These are phyloP conservation scores for Kappamyces sp. DNA, from an alignment of 192 early-diverging fungal genomes.

Conservation along the genomic window DNA sequence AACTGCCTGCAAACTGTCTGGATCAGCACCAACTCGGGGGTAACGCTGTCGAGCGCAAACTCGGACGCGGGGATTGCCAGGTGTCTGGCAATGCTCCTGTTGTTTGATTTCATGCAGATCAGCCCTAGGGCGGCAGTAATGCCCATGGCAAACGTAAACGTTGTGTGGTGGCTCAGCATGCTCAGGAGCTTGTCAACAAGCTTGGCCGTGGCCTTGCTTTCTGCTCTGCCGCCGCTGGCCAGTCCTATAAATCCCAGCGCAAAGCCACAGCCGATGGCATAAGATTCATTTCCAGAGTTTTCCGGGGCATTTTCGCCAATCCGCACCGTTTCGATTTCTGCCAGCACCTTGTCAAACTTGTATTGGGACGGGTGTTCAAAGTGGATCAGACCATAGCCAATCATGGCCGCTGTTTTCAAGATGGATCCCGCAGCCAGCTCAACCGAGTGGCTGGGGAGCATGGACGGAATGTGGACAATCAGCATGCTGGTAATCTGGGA, in stretches of 20 bases:
- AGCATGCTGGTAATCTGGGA: slow-evolving; percentile 59
- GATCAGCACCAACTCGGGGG: slow-evolving; percentile 68
- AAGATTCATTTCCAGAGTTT: slow-evolving; percentile 15
- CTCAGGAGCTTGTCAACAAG: neutral
- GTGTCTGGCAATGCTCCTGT: slow-evolving; percentile 54
- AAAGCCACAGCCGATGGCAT: slow-evolving; percentile 55
- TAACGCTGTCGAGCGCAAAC: slow-evolving; percentile 58
- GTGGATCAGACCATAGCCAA: slow-evolving; percentile 74
- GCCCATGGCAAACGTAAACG: slow-evolving; percentile 26
- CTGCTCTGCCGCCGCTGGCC: slow-evolving; percentile 50
- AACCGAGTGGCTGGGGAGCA: slow-evolving; percentile 53
- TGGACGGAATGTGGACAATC: slow-evolving; percentile 67
- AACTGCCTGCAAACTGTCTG: slow-evolving; percentile 62
- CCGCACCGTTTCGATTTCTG: slow-evolving; percentile 53
- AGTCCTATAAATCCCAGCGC: slow-evolving; percentile 76
- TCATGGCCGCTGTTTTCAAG: slow-evolving; percentile 60
- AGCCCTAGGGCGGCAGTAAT: slow-evolving; percentile 77
- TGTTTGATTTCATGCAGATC: slow-evolving; percentile 76
- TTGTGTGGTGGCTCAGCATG: slow-evolving; percentile 5
- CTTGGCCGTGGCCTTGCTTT: slow-evolving; percentile 4
- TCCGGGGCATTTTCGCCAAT: neutral
- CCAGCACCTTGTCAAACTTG: slow-evolving; percentile 68
- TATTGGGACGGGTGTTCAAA: slow-evolving; percentile 60
- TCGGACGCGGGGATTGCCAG: slow-evolving; percentile 54
- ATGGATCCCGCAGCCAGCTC: slow-evolving; percentile 59